Evolutionary conservation across 1,139 yeast genomes (phyloP), one percentile per base, ranked within the genome.

Genomic region (Lodderomyces theae): DNA sequence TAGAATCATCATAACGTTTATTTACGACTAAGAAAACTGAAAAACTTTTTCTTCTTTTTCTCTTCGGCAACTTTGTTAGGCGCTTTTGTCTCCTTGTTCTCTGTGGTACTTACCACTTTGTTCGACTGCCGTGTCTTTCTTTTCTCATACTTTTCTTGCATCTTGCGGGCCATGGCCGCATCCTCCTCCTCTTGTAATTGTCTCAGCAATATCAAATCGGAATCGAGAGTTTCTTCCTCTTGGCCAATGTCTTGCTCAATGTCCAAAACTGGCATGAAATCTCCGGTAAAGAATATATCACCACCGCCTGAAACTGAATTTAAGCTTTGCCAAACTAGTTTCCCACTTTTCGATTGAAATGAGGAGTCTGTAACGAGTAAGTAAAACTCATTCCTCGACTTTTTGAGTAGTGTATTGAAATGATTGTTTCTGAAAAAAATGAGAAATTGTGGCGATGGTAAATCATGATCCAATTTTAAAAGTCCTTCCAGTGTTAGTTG

Each of bases 371-470:
- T 86, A 7, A 87, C 80, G 35, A 89, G 60, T 3, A 79, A 56
- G 59, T 79, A 80, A 43, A 87, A 60, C 51, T 72, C 74, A 40
- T 67, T 60, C 48, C 70, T 60, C 35, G 61, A 57, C 38, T 70
- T 69, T 54, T 84, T 85, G 55, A 75, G 75, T 11, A 88, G 60
- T 0, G 96, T 85, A 44, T 78, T 77, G 60, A 86, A 89, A 60
- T 88, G 96, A 59, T 88, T 87, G 59, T 89, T 89, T 52, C 96
- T 70, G 66, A 89, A 89, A 44, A 89, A 74, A 0, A 89, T 79
- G 1, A 80, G 72, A 46, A 84, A 70, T 33, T 65, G 64, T 38
- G 64, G 67, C 4, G 50, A 42, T 2, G 44, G 46, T 25, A 80
- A 62, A 17, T 72, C 70, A 11, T 69, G 62, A 38, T 68, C 58